Conservation (phyloP, 1,139 yeast genomes). For the Zhuliangozyma parablackwelliae region DNA sequence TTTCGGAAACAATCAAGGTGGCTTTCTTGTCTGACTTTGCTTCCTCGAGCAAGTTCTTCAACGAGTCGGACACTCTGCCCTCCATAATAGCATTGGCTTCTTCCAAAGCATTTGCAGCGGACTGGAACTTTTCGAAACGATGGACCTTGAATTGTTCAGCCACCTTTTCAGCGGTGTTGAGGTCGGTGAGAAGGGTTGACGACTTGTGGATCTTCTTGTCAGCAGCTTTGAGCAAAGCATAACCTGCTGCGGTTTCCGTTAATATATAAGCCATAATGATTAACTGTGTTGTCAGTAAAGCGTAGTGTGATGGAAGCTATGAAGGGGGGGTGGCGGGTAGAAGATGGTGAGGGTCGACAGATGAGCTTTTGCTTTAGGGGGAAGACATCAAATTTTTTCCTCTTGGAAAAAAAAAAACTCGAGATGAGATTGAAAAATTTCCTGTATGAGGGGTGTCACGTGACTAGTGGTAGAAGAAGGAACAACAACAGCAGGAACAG, state of each 20-base stretch:
- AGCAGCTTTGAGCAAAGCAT: slow-evolving; percentile 93
- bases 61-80: slow-evolving; percentile 86
- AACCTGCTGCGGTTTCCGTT: slow-evolving; percentile 98
- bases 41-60: slow-evolving; percentile 71
- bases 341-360: neutral
- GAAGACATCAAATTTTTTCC: no score
- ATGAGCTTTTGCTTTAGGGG: no score
- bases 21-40: slow-evolving; percentile 86
- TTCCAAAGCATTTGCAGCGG: slow-evolving; percentile 94
- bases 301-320: neutral
- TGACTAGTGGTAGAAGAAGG: slow-evolving; percentile 19
- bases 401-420: slow-evolving; percentile 1
- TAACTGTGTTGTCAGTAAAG: neutral
- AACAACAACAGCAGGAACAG: slow-evolving; percentile 4
- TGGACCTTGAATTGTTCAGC: slow-evolving; percentile 79
- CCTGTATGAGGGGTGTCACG: slow-evolving; percentile 11
- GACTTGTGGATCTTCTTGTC: slow-evolving; percentile 96
- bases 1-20: slow-evolving; percentile 87
- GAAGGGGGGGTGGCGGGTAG: neutral
- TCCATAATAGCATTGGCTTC: slow-evolving; percentile 91
- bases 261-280: slow-evolving; percentile 79
- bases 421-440: slow-evolving; percentile 6
- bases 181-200: slow-evolving; percentile 65
- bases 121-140: slow-evolving; percentile 88
- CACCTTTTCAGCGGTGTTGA: slow-evolving; percentile 81